Evolutionary conservation across 768 basidiomycete genomes (phyloP).

Genomic region (Leucosporidium yakuticum): DNA sequence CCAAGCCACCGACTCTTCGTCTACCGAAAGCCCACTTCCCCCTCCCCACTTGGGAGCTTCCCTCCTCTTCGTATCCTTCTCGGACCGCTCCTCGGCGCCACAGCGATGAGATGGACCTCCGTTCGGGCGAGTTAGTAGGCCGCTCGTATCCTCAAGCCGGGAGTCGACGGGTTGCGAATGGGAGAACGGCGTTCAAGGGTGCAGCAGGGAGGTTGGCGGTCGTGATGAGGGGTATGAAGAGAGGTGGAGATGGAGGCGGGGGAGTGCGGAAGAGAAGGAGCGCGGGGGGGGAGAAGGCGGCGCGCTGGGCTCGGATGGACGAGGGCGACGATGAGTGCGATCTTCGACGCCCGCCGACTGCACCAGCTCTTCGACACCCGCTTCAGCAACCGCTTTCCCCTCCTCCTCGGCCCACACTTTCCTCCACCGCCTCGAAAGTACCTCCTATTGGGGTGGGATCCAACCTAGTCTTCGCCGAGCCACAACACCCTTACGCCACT

Average conservation of each 20-base stretch:
- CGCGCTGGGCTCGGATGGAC: neutral
- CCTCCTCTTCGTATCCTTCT: neutral
- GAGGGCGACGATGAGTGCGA: too few species aligned
- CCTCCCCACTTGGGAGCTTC: slow-evolving; percentile 2
- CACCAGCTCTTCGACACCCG: neutral
- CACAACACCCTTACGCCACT: neutral
- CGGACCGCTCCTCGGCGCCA: neutral
- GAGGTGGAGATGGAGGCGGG: neutral
- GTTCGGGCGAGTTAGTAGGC: slow-evolving; percentile 3
- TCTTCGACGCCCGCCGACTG: neutral
- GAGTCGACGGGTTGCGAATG: neutral
- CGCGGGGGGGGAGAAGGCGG: neutral
- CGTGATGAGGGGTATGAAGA: neutral
- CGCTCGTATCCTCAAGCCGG: neutral
- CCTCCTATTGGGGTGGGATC: neutral
- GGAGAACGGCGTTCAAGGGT: neutral
- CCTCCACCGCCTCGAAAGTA: neutral
- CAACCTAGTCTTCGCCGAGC: neutral
- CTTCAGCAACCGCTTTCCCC: neutral
- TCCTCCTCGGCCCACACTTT: neutral
- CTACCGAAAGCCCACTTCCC: neutral
- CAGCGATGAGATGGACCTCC: slow-evolving; percentile 5
- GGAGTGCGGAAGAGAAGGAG: neutral
- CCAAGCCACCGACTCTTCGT: neutral
- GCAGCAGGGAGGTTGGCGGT: neutral